Base-by-base conservation (phyloP, 495 filamentous ascomycete species). In the Entonaema liquescens region DNA sequence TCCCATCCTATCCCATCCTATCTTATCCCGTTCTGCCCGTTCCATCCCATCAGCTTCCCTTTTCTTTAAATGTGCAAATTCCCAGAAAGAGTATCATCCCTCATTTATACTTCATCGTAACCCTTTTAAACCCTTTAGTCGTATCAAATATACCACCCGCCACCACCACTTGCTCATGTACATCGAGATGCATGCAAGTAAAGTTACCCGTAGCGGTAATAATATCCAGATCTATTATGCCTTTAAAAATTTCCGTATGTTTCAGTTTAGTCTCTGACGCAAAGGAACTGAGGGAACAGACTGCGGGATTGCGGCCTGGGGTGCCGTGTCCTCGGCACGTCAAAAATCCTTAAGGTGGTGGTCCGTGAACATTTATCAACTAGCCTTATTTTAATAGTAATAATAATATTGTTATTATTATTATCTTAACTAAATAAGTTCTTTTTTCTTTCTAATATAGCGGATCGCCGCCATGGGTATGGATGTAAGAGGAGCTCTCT, bases 391-490 rank as follows among this genome's bases (percentile, higher is more conserved):
- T 40, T 36, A 33, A 5, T 33, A 33, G 2, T 2, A n/a, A n/a
- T n/a, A n/a, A n/a, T n/a, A n/a, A n/a, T n/a, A n/a, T n/a, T n/a
- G n/a, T n/a, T n/a, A n/a, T n/a, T n/a, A n/a, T n/a, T n/a, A n/a
- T n/a, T n/a, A n/a, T n/a, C n/a, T 19, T 31, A 36, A 33, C 17
- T 7, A 8, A 19, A 3, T 29, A 62, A 63, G 59, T 40, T 40
- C 13, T n/a, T n/a, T n/a, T n/a, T n/a, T n/a, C n/a, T n/a, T 33
- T 56, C 42, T 21, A 63, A 44, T 54, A 57, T 63, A 57, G 21
- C 26, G 21, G 70, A 72, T 72, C 70, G 65, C 61, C 65, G 60
- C 36, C 70, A 72, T 68, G 70, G 70, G 56, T 68, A 59, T 42
- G 53, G 25, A 29, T 56, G 28, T 57, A 66, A 66, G 38, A 50